A percentile compares a stretch with the other conserved stretches of the same genome.
These are phyloP conservation scores for Neurospora sp. DNA, from an alignment of 495 filamentous ascomycete genomes.

Conservation along the genomic window DNA sequence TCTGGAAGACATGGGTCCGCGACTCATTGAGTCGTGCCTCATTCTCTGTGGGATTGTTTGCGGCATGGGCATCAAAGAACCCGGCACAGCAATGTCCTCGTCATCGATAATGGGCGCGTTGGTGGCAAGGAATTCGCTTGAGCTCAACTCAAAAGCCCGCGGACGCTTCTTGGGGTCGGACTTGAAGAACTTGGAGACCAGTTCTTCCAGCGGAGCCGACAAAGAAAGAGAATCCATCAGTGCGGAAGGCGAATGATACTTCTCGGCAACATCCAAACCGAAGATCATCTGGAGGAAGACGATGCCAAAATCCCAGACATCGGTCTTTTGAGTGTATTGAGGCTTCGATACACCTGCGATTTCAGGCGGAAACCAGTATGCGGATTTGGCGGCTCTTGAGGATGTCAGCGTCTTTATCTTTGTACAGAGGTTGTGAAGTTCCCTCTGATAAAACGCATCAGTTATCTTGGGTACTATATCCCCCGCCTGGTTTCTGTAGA, in stretches of 20 bases:
- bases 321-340: slow-evolving; percentile 65
- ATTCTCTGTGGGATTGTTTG: slow-evolving; percentile 28
- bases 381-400: slow-evolving; percentile 55
- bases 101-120: slow-evolving; percentile 46
- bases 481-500: slow-evolving; percentile 50
- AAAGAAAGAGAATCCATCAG: slow-evolving; percentile 52
- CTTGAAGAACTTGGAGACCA: slow-evolving; percentile 75
- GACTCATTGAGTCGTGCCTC: slow-evolving; percentile 42
- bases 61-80: slow-evolving; percentile 30
- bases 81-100: slow-evolving; percentile 22
- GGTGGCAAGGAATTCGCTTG: slow-evolving; percentile 72
- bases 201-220: slow-evolving; percentile 64
- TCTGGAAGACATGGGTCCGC: slow-evolving; percentile 45
- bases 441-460: slow-evolving; percentile 57
- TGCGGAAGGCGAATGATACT: slow-evolving; percentile 67
- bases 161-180: slow-evolving; percentile 73
- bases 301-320: slow-evolving; percentile 90
- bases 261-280: slow-evolving; percentile 62
- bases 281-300: slow-evolving; percentile 92
- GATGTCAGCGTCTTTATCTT: slow-evolving; percentile 33
- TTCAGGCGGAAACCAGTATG: slow-evolving; percentile 79
- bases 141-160: slow-evolving; percentile 79
- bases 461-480: slow-evolving; percentile 55
- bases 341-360: slow-evolving; percentile 48
- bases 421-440: slow-evolving; percentile 48